phyloP scores from a whole-genome alignment of 2,329 filamentous ascomycete genomes.

The Penicillium janthinellum region DNA sequence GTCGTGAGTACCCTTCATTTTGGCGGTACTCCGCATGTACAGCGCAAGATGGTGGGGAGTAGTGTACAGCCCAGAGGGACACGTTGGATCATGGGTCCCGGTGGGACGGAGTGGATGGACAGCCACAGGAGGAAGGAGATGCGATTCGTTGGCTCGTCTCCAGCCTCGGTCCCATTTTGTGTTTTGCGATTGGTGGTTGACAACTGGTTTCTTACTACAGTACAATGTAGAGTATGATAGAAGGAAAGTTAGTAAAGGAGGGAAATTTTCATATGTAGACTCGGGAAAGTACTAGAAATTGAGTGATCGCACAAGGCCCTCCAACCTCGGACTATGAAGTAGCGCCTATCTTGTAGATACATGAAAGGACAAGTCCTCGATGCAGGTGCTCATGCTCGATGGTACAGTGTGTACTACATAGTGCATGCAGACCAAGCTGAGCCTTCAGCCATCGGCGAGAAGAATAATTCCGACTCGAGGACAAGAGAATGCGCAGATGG shows the following conservation, averaged over 20 bases:
- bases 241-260: too few species aligned
- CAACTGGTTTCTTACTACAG: background rate
- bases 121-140: background rate
- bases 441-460: background rate
- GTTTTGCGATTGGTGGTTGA: background rate
- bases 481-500: too few species aligned
- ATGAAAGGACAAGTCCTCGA: background rate
- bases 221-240: background rate
- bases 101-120: slow-evolving; percentile 10
- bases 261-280: background rate
- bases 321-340: background rate
- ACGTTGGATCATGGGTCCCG: slow-evolving; percentile 22
- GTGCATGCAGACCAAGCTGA: slow-evolving; percentile 1
- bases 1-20: background rate
- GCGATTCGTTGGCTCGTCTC: background rate
- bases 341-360: background rate
- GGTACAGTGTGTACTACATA: too few species aligned
- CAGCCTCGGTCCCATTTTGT: background rate
- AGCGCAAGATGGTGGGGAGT: slow-evolving; percentile 8
- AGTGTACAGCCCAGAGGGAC: slow-evolving; percentile 11
- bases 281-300: background rate
- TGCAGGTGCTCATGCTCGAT: too few species aligned
- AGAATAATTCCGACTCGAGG: background rate
- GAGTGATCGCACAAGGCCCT: background rate
- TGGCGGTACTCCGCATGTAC: background rate